These are phyloP conservation scores for Magnusiomyces tetraspermus DNA, from an alignment of 1,139 yeast species.

Conservation along the genomic window DNA sequence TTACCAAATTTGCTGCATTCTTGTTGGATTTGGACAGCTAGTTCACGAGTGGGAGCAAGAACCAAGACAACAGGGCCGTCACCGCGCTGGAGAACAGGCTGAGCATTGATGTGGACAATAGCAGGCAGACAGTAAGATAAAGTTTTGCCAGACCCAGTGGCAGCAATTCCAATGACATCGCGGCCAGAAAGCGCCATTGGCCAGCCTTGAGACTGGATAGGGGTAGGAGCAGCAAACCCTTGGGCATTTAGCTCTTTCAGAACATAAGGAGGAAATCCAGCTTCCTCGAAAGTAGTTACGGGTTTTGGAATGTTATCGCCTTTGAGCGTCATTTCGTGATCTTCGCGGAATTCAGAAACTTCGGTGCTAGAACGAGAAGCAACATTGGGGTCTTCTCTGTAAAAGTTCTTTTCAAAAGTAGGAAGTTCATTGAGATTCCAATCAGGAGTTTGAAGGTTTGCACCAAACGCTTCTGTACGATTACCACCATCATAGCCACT, in stretches of 20 bases:
- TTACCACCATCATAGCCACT: slow-evolving; percentile 21
- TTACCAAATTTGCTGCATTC: slow-evolving; percentile 94
- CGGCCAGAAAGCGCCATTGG: slow-evolving; percentile 99
- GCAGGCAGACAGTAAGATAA: slow-evolving; percentile 93
- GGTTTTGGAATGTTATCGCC: slow-evolving; percentile 94
- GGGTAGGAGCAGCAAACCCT: slow-evolving; percentile 91
- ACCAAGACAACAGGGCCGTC: slow-evolving; percentile 97
- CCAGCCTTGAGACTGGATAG: slow-evolving; percentile 99
- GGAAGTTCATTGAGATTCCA: slow-evolving; percentile 76
- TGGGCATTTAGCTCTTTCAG: slow-evolving; percentile 79
- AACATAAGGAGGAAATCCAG: slow-evolving; percentile 93
- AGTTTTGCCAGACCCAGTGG: slow-evolving; percentile 98
- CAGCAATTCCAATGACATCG: slow-evolving; percentile 97
- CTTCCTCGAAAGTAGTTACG: slow-evolving; percentile 84
- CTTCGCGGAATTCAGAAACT: slow-evolving; percentile 63
- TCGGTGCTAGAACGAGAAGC: slow-evolving; percentile 66
- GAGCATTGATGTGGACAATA: slow-evolving; percentile 96
- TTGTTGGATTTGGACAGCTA: slow-evolving; percentile 93
- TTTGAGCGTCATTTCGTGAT: slow-evolving; percentile 72
- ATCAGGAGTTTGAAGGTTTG: slow-evolving; percentile 56
- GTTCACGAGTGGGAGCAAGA: slow-evolving; percentile 96
- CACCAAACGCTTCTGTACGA: slow-evolving; percentile 35
- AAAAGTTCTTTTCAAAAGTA: slow-evolving; percentile 90
- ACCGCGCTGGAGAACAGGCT: slow-evolving; percentile 82
- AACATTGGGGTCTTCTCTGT: slow-evolving; percentile 75